phyloP scores from a whole-genome alignment of 2,329 filamentous ascomycete species.

The Ambrosiella beaveri region DNA sequence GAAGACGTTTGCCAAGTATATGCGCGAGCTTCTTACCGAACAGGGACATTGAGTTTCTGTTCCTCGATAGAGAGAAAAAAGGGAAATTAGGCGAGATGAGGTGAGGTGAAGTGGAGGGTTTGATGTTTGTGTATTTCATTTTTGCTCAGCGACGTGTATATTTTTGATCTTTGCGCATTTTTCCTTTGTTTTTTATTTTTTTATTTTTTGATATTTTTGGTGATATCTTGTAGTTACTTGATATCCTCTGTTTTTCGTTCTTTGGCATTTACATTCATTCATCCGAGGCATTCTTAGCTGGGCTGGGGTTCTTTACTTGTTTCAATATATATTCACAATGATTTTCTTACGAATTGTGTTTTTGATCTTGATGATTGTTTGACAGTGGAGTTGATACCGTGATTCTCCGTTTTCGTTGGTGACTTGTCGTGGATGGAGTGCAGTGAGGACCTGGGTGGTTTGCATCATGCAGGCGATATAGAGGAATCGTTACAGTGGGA shows the following conservation, averaged over 20 bases:
- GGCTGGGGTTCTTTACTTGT: background rate
- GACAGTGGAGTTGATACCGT: too few species aligned
- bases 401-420: too few species aligned
- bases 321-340: background rate
- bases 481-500: too few species aligned
- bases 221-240: background rate
- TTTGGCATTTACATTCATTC: background rate
- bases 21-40: constrained; percentile 60
- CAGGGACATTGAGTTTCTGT: constrained; percentile 14
- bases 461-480: too few species aligned
- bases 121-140: background rate
- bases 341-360: background rate
- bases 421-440: too few species aligned
- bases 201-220: background rate
- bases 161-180: background rate
- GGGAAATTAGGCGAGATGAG: background rate
- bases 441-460: too few species aligned
- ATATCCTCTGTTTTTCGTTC: background rate
- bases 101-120: background rate
- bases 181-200: background rate
- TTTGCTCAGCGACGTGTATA: background rate
- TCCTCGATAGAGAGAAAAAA: background rate
- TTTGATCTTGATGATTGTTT: background rate
- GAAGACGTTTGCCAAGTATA: constrained; percentile 90
- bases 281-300: background rate